Conservation (phyloP, 2,329 filamentous ascomycete genomes). For the Macrophomina tecta region DNA sequence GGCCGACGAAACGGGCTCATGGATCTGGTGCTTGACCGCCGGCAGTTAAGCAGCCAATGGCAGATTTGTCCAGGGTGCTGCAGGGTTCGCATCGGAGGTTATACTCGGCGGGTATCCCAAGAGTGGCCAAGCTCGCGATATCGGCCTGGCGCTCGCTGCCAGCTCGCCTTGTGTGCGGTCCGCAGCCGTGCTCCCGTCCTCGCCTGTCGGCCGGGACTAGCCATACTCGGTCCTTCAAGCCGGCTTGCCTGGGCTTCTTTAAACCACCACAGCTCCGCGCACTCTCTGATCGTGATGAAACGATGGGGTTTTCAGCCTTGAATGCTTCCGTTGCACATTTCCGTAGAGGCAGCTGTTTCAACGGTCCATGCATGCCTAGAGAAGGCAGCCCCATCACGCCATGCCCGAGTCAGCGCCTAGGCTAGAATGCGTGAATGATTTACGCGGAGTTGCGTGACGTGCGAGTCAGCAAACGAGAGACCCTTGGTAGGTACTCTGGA, state of each 20-base stretch:
- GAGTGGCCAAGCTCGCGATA: conserved; percentile 11
- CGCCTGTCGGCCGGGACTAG: conserved; percentile 17
- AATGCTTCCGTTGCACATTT: too few relatives aligned
- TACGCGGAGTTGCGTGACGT: background rate
- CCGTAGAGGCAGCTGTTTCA: too few relatives aligned
- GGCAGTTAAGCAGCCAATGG: background rate
- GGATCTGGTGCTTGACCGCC: background rate
- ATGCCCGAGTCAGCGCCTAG: conserved; percentile 18
- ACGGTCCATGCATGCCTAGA: background rate
- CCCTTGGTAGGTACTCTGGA: background rate
- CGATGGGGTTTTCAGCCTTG: background rate
- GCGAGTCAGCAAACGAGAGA: conserved; percentile 8
- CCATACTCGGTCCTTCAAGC: background rate
- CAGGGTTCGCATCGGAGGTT: background rate
- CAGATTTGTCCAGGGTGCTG: background rate
- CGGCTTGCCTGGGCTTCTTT: background rate
- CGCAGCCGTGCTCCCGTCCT: conserved; percentile 9
- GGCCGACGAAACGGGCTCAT: background rate
- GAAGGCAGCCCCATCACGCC: background rate
- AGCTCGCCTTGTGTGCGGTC: conserved; percentile 1
- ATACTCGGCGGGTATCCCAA: conserved; percentile 9
- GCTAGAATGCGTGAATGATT: conserved; percentile 1
- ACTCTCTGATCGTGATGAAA: background rate
- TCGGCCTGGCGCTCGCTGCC: conserved; percentile 2
- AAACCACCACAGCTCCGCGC: background rate